Conservation (phyloP, 345 rosid species). For the Theobroma cacao region DNA sequence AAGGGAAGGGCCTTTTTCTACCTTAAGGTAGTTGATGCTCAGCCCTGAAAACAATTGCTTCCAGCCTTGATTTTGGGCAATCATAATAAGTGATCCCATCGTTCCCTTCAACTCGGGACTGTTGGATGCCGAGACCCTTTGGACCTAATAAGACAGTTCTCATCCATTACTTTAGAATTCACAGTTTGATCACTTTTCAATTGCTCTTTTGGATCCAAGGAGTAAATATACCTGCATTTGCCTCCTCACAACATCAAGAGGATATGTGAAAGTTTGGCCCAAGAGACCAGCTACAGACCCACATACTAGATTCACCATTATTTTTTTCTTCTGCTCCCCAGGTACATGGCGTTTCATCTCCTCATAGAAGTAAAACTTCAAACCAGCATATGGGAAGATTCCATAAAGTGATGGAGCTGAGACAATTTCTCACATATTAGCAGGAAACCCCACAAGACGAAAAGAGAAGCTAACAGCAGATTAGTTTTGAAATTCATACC, state of each 20-base stretch:
- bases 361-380: constrained; percentile 93
- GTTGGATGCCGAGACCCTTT: constrained; percentile 50
- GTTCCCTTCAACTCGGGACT: constrained; percentile 65
- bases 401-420: constrained; percentile 93
- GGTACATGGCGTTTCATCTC: constrained; percentile 94
- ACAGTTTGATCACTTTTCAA: neutral
- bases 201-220: neutral
- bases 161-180: neutral
- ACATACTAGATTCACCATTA: constrained; percentile 67
- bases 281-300: constrained; percentile 88
- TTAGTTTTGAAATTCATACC: constrained; percentile 46
- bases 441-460: constrained; percentile 5
- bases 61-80: constrained; percentile 83
- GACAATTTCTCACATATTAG: constrained; percentile 12
- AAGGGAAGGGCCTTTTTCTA: constrained; percentile 11
- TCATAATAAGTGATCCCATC: constrained; percentile 58
- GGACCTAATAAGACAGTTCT: constrained; percentile 44
- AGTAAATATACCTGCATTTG: constrained; percentile 79
- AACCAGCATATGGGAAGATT: constrained; percentile 95
- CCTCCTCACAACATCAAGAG: constrained; percentile 97
- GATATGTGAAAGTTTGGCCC: constrained; percentile 95
- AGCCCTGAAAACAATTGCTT: constrained; percentile 92
- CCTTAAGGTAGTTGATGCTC: constrained; percentile 92
- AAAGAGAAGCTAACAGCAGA: constrained; percentile 11
- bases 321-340: constrained; percentile 64